These are phyloP conservation scores for Acer campestre DNA, from an alignment of 345 rosid genomes.

Conservation along the genomic window DNA sequence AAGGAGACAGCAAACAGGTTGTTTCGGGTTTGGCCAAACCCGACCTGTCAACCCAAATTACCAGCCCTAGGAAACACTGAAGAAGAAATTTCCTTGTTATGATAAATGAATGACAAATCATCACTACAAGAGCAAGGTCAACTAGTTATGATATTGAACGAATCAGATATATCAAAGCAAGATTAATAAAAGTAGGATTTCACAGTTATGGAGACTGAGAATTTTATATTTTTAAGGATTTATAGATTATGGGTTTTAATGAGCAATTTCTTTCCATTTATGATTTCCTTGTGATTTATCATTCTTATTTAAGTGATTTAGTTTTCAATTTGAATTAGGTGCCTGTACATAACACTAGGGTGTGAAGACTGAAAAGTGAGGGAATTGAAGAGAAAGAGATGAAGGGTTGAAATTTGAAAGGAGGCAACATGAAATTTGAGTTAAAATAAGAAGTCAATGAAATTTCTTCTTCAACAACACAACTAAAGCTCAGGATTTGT, in stretches of 20 bases:
- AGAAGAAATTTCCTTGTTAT: neutral
- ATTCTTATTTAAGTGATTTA: neutral
- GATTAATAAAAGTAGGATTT: neutral
- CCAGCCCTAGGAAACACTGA: too few relatives aligned
- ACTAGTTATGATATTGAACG: neutral
- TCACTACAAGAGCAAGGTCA: neutral
- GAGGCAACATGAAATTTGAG: too few relatives aligned
- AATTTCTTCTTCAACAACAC: conserved; percentile 10
- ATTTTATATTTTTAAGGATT: neutral
- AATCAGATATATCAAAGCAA: neutral
- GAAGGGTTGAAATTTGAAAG: too few relatives aligned
- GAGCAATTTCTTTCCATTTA: neutral
- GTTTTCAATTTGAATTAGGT: neutral
- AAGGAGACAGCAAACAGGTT: neutral
- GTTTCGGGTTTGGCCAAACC: too few relatives aligned
- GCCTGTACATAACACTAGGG: neutral
- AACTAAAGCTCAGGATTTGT: neutral
- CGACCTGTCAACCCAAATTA: too few relatives aligned
- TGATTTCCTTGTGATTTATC: neutral
- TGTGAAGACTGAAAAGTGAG: too few relatives aligned
- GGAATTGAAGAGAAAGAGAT: too few relatives aligned
- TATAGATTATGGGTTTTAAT: neutral
- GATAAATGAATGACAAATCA: neutral
- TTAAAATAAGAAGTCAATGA: neutral
- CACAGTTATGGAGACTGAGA: neutral